These are phyloP conservation scores for Amphicarpaea edgeworthii DNA, from an alignment of 306 rosid genomes.

Conservation along the genomic window DNA sequence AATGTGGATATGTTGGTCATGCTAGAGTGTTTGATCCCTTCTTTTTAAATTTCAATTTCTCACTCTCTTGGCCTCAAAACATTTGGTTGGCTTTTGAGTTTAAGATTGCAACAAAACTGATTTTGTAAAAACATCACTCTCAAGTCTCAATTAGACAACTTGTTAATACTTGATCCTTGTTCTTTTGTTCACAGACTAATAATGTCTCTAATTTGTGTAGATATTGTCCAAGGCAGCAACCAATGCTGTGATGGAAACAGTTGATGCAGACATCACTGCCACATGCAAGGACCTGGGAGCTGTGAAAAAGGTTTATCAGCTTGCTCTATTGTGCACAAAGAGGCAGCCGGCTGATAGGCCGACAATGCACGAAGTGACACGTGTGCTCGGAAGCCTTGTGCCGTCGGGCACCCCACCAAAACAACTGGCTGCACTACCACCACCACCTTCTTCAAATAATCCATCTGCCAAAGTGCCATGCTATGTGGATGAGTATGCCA, in stretches of 20 bases:
- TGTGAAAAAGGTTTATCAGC: slow-evolving; percentile 82
- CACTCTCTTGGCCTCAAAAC: background rate
- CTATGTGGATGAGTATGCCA: slow-evolving; percentile 85
- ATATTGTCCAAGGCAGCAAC: slow-evolving; percentile 83
- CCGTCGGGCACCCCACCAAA: slow-evolving; percentile 45
- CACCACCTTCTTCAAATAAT: slow-evolving; percentile 44
- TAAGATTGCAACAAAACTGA: background rate
- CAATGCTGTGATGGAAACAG: slow-evolving; percentile 94
- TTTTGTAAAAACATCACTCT: background rate
- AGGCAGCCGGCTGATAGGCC: slow-evolving; percentile 83
- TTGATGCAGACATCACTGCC: slow-evolving; percentile 77
- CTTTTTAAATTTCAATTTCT: background rate
- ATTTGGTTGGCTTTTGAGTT: background rate
- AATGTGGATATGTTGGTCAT: background rate
- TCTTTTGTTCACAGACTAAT: slow-evolving; percentile 15
- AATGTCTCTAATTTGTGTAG: slow-evolving; percentile 45
- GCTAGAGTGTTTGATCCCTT: background rate
- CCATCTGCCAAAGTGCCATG: slow-evolving; percentile 63
- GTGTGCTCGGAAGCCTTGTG: slow-evolving; percentile 71
- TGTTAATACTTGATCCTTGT: background rate
- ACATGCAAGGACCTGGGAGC: slow-evolving; percentile 87
- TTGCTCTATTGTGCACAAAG: slow-evolving; percentile 88
- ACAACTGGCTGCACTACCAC: slow-evolving; percentile 32
- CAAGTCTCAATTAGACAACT: no score
- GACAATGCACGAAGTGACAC: slow-evolving; percentile 89